These are phyloP conservation scores for Trichoderma simmonsii DNA, from an alignment of 2,329 filamentous ascomycete genomes.

Conservation along the genomic window DNA sequence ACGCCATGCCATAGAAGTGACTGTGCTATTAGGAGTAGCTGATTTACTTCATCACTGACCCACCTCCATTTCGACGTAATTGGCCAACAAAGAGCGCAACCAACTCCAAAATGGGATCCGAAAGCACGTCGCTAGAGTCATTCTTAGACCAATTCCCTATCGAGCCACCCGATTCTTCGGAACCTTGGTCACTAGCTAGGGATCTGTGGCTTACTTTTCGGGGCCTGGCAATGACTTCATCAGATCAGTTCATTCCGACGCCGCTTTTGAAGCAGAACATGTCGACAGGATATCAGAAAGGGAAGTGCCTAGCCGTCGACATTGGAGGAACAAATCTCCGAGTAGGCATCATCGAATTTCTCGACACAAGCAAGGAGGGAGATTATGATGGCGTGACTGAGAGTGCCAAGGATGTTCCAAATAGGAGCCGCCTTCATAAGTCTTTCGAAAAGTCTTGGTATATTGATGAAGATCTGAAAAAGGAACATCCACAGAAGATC, in stretches of 20 bases:
- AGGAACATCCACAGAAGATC: not conserved
- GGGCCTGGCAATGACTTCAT: not conserved
- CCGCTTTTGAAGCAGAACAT: not conserved
- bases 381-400: not conserved
- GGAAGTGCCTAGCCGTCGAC: not conserved
- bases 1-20: not conserved
- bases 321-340: not conserved
- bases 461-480: not conserved
- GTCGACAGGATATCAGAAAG: not conserved
- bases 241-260: not conserved
- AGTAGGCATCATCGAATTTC: not conserved
- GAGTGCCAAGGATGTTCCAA: not conserved
- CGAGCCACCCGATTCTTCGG: not conserved
- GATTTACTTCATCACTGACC: not conserved
- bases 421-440: not conserved
- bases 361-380: not conserved
- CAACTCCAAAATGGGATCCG: not conserved
- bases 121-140: not conserved
- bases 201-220: not conserved
- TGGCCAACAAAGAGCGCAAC: not conserved
- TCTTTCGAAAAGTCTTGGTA: not conserved
- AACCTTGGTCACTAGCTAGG: not conserved
- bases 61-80: rapidly evolving
- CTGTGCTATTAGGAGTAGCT: not conserved
- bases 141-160: not conserved